Percentiles rank a stretch among this genome's conserved stretches.
Evolutionary conservation across 2,329 filamentous ascomycete genomes (phyloP).

Genomic region (Scedosporium dehoogii): DNA sequence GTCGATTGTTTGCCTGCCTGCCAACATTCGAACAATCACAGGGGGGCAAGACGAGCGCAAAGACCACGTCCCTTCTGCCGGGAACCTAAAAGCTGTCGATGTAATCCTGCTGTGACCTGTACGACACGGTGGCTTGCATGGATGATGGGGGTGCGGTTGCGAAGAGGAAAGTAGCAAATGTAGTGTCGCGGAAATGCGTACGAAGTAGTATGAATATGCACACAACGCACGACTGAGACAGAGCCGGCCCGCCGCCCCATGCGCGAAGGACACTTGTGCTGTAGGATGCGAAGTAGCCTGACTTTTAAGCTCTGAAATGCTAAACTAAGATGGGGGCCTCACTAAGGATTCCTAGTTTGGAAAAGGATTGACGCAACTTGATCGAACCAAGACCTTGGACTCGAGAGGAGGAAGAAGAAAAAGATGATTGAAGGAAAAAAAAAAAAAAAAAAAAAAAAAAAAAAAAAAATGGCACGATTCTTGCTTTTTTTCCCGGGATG

Average conservation of each 20-base stretch:
- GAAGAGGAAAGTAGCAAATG: too few relatives aligned
- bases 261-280: too few relatives aligned
- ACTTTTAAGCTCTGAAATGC: too few relatives aligned
- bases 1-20: background rate
- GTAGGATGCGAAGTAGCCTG: too few relatives aligned
- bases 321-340: too few relatives aligned
- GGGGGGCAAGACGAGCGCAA: background rate
- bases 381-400: too few relatives aligned
- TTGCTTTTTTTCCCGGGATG: background rate
- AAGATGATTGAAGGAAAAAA: too few relatives aligned
- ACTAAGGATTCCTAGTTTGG: too few relatives aligned
- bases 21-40: background rate
- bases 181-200: background rate
- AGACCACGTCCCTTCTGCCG: background rate
- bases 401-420: too few relatives aligned
- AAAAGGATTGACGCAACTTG: too few relatives aligned
- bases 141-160: background rate
- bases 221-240: background rate
- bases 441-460: too few relatives aligned
- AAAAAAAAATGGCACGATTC: background rate
- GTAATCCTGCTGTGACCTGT: background rate
- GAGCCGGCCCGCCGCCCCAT: background rate
- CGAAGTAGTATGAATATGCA: background rate
- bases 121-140: conserved; percentile 3
- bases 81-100: background rate